Conservation (phyloP, 2,329 filamentous ascomycete genomes). For the Fusarium proliferatum region DNA sequence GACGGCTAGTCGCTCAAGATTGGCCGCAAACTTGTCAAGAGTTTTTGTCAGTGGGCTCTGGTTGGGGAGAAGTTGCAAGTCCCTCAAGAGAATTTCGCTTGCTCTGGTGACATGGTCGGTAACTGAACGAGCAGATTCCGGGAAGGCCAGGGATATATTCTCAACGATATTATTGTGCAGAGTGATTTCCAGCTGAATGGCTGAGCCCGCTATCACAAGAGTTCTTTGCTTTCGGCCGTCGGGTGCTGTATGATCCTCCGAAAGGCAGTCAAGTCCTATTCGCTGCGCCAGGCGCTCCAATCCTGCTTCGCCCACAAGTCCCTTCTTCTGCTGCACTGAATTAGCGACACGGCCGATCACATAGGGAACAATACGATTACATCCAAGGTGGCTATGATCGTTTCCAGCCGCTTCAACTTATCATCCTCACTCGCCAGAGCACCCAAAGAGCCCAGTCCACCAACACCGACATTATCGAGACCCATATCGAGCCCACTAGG, state of each 20-base stretch:
- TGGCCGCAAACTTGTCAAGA: slow-evolving; percentile 76
- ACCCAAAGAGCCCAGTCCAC: slow-evolving; percentile 56
- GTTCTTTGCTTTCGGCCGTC: slow-evolving; percentile 63
- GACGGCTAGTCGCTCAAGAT: slow-evolving; percentile 75
- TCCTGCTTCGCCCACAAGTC: slow-evolving; percentile 78
- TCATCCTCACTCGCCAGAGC: slow-evolving; percentile 64
- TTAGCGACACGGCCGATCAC: not conserved
- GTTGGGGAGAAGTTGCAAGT: slow-evolving; percentile 69
- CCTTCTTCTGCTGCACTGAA: slow-evolving; percentile 58
- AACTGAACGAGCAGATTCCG: slow-evolving; percentile 67
- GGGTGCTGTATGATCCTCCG: slow-evolving; percentile 63
- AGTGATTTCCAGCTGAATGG: slow-evolving; percentile 70
- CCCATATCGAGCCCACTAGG: slow-evolving; percentile 62
- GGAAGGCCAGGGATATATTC: slow-evolving; percentile 71
- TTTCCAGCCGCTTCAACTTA: slow-evolving; percentile 64
- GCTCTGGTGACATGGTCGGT: slow-evolving; percentile 71
- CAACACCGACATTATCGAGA: slow-evolving; percentile 63
- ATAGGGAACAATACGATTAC: slow-evolving; percentile 49
- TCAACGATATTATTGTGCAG: slow-evolving; percentile 71
- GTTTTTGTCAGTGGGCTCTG: slow-evolving; percentile 76
- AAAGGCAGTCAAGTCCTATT: slow-evolving; percentile 73
- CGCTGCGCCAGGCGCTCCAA: slow-evolving; percentile 76
- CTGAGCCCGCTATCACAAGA: slow-evolving; percentile 71
- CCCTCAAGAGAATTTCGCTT: slow-evolving; percentile 71
- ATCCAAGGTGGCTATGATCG: slow-evolving; percentile 61